These are phyloP conservation scores for Sporisorium scitamineum DNA, from an alignment of 1,284 basidiomycete species.

Conservation along the genomic window DNA sequence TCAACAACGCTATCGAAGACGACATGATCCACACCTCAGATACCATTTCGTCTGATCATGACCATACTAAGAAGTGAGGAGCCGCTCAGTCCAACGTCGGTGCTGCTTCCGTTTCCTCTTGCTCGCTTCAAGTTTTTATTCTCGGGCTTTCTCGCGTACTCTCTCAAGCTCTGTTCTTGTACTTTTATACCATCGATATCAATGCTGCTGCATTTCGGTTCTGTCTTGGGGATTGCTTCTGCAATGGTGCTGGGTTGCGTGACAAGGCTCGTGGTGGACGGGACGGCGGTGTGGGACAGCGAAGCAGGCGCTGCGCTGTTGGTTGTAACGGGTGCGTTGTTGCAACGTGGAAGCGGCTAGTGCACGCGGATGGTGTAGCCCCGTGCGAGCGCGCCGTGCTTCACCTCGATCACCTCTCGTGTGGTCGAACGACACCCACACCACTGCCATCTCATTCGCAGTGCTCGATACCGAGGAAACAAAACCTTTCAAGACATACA, in stretches of 20 bases:
- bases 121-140: background rate
- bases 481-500: too few species aligned
- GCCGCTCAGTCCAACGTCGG: background rate
- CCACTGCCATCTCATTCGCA: too few species aligned
- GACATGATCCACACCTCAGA: slow-evolving; percentile 23
- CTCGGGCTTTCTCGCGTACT: background rate
- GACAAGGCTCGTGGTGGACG: too few species aligned
- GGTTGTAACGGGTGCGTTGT: too few species aligned
- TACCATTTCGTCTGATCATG: slow-evolving; percentile 17
- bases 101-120: background rate
- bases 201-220: background rate
- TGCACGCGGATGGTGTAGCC: too few species aligned
- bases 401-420: too few species aligned
- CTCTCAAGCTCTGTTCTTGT: background rate
- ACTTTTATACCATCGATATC: slow-evolving; percentile 16
- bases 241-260: background rate
- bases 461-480: too few species aligned
- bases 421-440: too few species aligned
- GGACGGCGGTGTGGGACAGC: too few species aligned
- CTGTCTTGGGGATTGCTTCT: background rate
- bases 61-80: slow-evolving; percentile 18
- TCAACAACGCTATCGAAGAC: slow-evolving; percentile 18
- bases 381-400: too few species aligned
- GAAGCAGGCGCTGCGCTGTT: too few species aligned
- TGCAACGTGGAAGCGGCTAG: too few species aligned